Percentiles rank a stretch among this genome's conserved stretches.
Conservation (phyloP, 208 protist species). For the Trypanosoma cruzi region DNA sequence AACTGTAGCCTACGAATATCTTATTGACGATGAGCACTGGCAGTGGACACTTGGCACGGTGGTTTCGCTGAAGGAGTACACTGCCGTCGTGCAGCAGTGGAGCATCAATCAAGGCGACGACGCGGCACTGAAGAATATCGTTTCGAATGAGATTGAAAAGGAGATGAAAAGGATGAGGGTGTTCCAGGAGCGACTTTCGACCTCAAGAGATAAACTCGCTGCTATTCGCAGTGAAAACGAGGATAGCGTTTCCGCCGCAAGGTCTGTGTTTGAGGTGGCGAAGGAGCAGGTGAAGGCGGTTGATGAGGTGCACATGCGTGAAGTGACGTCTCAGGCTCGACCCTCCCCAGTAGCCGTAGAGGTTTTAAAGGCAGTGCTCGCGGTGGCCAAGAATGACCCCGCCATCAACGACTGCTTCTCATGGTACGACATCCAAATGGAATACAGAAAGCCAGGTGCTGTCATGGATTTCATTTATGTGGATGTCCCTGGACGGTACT, state of each 20-base stretch:
- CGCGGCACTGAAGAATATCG: slow-evolving; percentile 47
- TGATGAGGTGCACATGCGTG: slow-evolving; percentile 54
- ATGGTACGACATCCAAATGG: slow-evolving; percentile 65
- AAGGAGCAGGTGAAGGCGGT: slow-evolving; percentile 34
- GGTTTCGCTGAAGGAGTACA: slow-evolving; percentile 37
- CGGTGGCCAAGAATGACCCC: slow-evolving; percentile 56
- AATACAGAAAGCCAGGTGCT: slow-evolving; percentile 45
- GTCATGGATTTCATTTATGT: slow-evolving; percentile 39
- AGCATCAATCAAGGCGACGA: slow-evolving; percentile 45
- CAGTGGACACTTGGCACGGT: slow-evolving; percentile 70
- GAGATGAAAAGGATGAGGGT: slow-evolving; percentile 49
- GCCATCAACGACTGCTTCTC: slow-evolving; percentile 57
- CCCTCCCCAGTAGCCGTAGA: slow-evolving; percentile 60
- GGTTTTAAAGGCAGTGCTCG: slow-evolving; percentile 57
- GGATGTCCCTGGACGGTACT: slow-evolving; percentile 50
- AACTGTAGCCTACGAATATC: slow-evolving; percentile 68
- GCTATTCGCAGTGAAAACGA: slow-evolving; percentile 67
- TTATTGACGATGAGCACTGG: slow-evolving; percentile 51
- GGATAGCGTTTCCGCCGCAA: slow-evolving; percentile 48
- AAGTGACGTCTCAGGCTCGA: slow-evolving; percentile 50
- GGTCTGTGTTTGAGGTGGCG: slow-evolving; percentile 38
- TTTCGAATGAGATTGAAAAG: slow-evolving; percentile 49
- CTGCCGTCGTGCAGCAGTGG: slow-evolving; percentile 59
- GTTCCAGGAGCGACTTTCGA: slow-evolving; percentile 52
- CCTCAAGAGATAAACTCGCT: slow-evolving; percentile 51